Evolutionary conservation across 257 asterid genomes (phyloP).

Genomic region (Coffea eugenioides): DNA sequence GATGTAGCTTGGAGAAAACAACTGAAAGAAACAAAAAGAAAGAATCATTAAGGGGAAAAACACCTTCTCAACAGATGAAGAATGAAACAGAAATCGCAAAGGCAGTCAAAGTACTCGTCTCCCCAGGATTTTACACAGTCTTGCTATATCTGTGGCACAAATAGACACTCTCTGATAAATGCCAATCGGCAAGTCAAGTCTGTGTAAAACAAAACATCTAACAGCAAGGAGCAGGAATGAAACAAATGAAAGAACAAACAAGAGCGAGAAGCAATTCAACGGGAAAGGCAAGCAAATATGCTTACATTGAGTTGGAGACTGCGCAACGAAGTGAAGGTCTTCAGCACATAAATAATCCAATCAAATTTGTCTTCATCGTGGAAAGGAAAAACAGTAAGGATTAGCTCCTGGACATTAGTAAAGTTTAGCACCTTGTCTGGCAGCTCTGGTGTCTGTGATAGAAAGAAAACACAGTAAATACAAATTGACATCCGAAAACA

Average conservation of each 20-base stretch:
- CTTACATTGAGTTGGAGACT: not conserved
- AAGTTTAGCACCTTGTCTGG: not conserved
- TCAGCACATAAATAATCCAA: not conserved
- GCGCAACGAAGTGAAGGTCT: not conserved
- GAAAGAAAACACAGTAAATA: not conserved
- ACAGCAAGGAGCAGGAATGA: not conserved
- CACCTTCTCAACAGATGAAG: not conserved
- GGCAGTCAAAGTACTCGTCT: not conserved
- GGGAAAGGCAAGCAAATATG: not conserved
- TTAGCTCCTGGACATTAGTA: not conserved
- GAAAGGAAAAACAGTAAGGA: not conserved
- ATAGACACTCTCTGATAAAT: not conserved
- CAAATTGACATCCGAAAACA: not conserved
- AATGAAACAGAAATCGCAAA: not conserved
- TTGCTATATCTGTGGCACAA: not conserved
- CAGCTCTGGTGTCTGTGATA: not conserved
- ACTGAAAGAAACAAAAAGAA: not conserved
- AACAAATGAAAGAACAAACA: not conserved
- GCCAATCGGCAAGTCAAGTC: too few species aligned
- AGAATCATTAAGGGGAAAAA: not conserved
- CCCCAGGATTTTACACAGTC: too few species aligned
- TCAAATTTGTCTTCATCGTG: not conserved
- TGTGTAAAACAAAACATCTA: not conserved
- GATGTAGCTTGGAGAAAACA: not conserved
- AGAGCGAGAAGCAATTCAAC: not conserved